Base-by-base conservation (phyloP, 106 monocot genomes). In the Allium sativum region DNA sequence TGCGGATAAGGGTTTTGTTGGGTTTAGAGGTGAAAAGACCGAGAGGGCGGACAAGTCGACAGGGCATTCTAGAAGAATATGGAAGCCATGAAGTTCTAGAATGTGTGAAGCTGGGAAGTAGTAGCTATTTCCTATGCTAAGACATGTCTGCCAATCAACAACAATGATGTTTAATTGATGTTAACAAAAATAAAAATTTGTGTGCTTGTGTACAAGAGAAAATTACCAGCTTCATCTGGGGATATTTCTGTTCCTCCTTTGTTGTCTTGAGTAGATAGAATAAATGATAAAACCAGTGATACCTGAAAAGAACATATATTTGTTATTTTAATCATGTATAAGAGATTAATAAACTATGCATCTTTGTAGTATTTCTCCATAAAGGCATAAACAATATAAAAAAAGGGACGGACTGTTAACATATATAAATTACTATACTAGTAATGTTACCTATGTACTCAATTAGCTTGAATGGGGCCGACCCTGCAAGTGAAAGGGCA, bases 1-100 rank as follows among this genome's bases (percentile, higher is more conserved):
- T 21, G 44, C 13, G 19, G 20, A n/a, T 11, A 20, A 7, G 53
- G 45, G 0, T 45, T 42, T 8, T 17, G 44, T 20, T 10, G 42
- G 10, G 55, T 43, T 1, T 67, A 86, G 55, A 6, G 95, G 90
- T 47, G 77, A 65, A 82, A 95, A 95, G 54, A 71, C 43, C 18
- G 81, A n/a, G 66, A 90, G 77, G 9, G 87, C 72, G 55, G 95
- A 95, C 62, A 95, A 79, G 68, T 95, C 95, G 55, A 95, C 7
- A 7, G 95, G 95, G 70, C 90, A 95, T 17, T 95, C 95, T 13
- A 95, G 75, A 72, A 95, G 95, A 62, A 95, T 43, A 14, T 79
- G 77, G 76, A 87, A 73, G 47, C 90, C 87, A 21, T 71, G 68
- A 21, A 87, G 51, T 65, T 90, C 77, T 1, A 95, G 65, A 12